phyloP scores from a whole-genome alignment of 1,139 yeast genomes.

The Zhuliangozyma blackwelliae region DNA sequence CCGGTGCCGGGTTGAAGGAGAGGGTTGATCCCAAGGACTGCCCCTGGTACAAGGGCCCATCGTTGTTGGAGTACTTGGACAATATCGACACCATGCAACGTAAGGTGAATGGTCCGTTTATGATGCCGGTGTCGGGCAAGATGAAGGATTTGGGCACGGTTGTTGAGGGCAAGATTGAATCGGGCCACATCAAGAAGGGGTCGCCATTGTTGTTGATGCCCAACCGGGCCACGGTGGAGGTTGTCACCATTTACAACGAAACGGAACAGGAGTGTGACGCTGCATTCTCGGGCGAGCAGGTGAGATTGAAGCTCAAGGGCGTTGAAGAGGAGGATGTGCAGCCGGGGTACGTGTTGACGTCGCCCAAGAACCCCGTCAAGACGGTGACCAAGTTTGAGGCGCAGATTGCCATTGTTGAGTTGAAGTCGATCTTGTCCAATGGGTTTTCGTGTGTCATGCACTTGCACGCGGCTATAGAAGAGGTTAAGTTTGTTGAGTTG shows the following conservation, averaged over 20 bases:
- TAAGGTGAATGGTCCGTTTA: constrained; percentile 88
- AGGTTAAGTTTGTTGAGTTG: constrained; percentile 75
- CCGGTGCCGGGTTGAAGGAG: constrained; percentile 95
- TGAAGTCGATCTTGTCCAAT: constrained; percentile 86
- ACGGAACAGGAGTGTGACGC: constrained; percentile 91
- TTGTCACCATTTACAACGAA: constrained; percentile 83
- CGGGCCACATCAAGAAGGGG: constrained; percentile 87
- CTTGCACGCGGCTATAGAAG: constrained; percentile 97
- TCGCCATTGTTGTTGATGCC: constrained; percentile 84
- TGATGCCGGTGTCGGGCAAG: constrained; percentile 93
- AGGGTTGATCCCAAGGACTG: constrained; percentile 66
- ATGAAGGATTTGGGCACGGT: constrained; percentile 96
- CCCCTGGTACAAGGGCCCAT: constrained; percentile 94
- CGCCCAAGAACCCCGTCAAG: constrained; percentile 82
- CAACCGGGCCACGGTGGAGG: constrained; percentile 77
- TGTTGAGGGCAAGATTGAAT: constrained; percentile 96
- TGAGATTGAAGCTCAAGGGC: constrained; percentile 86
- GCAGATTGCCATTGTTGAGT: constrained; percentile 93
- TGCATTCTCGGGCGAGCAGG: constrained; percentile 96
- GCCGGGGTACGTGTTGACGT: constrained; percentile 86
- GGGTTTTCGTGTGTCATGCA: constrained; percentile 99
- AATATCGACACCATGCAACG: constrained; percentile 77
- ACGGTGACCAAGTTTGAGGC: constrained; percentile 92
- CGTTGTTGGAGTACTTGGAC: constrained; percentile 87
- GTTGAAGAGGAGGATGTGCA: constrained; percentile 95